Base-by-base conservation (phyloP, 345 rosid genomes). In the Zanthoxylum bungeanum region DNA sequence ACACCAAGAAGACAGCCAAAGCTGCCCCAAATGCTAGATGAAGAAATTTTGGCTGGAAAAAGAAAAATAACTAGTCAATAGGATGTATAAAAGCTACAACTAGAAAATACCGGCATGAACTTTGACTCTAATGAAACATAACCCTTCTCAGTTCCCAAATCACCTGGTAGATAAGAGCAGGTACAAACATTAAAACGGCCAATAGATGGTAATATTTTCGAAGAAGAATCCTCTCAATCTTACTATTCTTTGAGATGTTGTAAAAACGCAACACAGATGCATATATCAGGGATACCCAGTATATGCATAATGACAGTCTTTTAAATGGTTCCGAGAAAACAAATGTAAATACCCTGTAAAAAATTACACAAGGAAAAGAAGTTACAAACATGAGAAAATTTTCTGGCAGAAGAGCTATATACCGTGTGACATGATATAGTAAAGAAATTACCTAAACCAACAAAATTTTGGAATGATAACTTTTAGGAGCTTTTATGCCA, bases 1-100 rank as follows among this genome's bases (percentile, higher is more conserved):
- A 64, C 24, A 79, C 80, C 85, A 93, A 70, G 74, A 95, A 95
- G 63, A 84, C 88, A 2, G 91, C 91, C 85, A 95, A 80, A 50
- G 99, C 97, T 55, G 82, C 98, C 73, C 98, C 99, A 85, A 95
- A 92, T 71, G 98, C 99, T 40, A 93, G 92, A 83, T 89, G 89
- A 65, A 96, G 97, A 91, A 96, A 91, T 72, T 82, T 82, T 53
- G 97, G 96, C 99, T 93, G 97, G 97, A 44, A 57, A 87, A 74
- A 42, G 59, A 70, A 62, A 61, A 60, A 24, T 17, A 75, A 44
- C 1, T 11, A 37, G 69, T 64, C 71, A 76, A 71, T 52, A 64
- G 10, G 16, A 55, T 34, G 53, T 34, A 24, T 19, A 62, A 63
- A 40, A n/a, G 69, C 52, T 11, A 60, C 11, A 19, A 70, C 66